phyloP scores from a whole-genome alignment of 2,329 filamentous ascomycete species.

The Penicillium sp. region DNA sequence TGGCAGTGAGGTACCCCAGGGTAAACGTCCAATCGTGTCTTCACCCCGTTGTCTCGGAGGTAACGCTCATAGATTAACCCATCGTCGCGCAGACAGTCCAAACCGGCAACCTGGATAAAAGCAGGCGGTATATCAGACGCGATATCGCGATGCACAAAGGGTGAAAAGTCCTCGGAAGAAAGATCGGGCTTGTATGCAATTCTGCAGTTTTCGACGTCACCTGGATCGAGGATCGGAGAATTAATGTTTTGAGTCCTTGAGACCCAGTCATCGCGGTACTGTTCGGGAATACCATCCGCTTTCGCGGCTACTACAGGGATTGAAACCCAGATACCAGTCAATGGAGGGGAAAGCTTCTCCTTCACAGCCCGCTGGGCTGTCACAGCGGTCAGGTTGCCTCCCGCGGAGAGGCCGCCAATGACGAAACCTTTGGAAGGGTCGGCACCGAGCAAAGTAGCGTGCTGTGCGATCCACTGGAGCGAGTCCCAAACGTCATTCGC shows the following conservation, averaged over 20 bases:
- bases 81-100: constrained; percentile 12
- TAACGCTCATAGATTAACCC: constrained; percentile 10
- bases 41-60: constrained; percentile 5
- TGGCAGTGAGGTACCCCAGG: constrained; percentile 9
- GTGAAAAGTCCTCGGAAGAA: neutral
- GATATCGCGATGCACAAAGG: constrained; percentile 2
- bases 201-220: neutral
- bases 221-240: neutral
- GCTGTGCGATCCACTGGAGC: constrained; percentile 8
- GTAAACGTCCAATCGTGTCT: constrained; percentile 9
- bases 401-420: constrained; percentile 4
- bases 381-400: constrained; percentile 1
- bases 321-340: constrained; percentile 9
- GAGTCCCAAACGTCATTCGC: constrained; percentile 13
- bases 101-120: constrained; percentile 8
- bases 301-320: neutral
- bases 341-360: constrained; percentile 3
- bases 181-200: neutral
- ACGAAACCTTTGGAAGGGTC: constrained; percentile 8
- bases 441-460: constrained; percentile 8
- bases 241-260: neutral
- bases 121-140: constrained; percentile 3
- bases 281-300: neutral
- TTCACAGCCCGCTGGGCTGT: constrained; percentile 7
- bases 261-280: constrained; percentile 2